Percentiles rank a stretch among this genome's conserved stretches.
These are phyloP conservation scores for Elymus sibiricus DNA, from an alignment of 176 grass and related monocot genomes.

Conservation along the genomic window DNA sequence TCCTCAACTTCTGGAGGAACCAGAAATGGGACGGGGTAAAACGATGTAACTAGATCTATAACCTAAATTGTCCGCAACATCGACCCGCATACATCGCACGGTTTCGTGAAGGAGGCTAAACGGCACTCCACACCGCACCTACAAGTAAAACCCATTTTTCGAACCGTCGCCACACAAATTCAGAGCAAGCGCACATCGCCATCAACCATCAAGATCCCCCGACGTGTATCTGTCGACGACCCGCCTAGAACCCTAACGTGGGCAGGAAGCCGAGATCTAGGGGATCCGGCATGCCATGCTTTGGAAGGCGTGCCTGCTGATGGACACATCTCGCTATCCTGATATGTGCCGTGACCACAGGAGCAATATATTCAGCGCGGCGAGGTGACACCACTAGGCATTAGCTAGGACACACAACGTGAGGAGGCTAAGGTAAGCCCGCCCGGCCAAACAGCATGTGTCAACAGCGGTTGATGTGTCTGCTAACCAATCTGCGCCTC, in stretches of 20 bases:
- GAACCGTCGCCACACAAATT: background rate
- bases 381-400: slow-evolving; percentile 53
- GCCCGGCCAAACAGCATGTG: background rate
- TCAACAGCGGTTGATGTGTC: background rate
- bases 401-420: background rate
- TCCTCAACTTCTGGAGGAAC: background rate
- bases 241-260: background rate
- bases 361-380: slow-evolving; percentile 16
- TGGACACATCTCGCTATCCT: slow-evolving; percentile 8
- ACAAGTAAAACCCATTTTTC: background rate
- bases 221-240: background rate
- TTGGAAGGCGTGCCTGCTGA: background rate
- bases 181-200: background rate
- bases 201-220: background rate
- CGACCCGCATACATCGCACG: background rate
- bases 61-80: background rate
- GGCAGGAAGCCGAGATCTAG: background rate
- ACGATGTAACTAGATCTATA: background rate
- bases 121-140: background rate
- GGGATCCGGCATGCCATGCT: background rate
- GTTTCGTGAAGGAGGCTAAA: background rate
- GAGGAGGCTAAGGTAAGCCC: background rate
- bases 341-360: slow-evolving; percentile 31
- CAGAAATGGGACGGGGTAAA: background rate
- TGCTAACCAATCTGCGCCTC: slow-evolving; percentile 20